Evolutionary conservation across 1,284 basidiomycete species (phyloP), one percentile per base, ranked within the genome.

Genomic region (Ustilago trichophora): DNA sequence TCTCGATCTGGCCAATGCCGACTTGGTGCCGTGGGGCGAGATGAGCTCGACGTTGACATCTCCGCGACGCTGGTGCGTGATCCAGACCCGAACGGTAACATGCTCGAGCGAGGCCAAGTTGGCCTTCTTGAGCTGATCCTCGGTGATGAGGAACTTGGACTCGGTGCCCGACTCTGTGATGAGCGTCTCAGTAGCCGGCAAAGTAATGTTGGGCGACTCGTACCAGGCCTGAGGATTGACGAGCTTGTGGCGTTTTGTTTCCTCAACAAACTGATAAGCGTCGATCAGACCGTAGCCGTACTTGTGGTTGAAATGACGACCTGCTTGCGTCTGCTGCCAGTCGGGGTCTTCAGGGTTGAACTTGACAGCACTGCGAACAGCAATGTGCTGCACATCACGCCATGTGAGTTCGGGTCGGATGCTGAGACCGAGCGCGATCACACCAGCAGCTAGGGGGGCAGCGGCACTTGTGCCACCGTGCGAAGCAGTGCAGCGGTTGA

Each of bases 391-490:
- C 33, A 98, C 86, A 80, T 99, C 96, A 56, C 96, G 89, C 96
- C 96, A 99, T 24, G 91, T 90, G 24, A 99, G 87, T 42, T 98
- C 94, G 15, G 93, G 93, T 10, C 79, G 55, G 12, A 72, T 55
- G 29, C 77, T 68, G 7, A 81, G 71, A 26, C 68, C 79, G 4
- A 81, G 64, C 33, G 79, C 79, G 16, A 77, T 66, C 13, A 80
- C 73, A 22, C 78, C 79, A 1, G 79, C 79, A n/a, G 78, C 95
- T 48, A 98, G 91, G 1, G 96, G 96, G 3, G 96, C 96, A 4
- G 96, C 96, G 16, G 96, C 96, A 16, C 93, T 97, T 1, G 96
- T 99, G 13, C 96, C 96, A 18, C 96, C 96, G 78, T 99, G 96
- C 0, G 84, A 85, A 40, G 85, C 85, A 0, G 94, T 87, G 82